phyloP scores from a whole-genome alignment of 1,139 yeast genomes.

The Lodderomyces jiufengensis region DNA sequence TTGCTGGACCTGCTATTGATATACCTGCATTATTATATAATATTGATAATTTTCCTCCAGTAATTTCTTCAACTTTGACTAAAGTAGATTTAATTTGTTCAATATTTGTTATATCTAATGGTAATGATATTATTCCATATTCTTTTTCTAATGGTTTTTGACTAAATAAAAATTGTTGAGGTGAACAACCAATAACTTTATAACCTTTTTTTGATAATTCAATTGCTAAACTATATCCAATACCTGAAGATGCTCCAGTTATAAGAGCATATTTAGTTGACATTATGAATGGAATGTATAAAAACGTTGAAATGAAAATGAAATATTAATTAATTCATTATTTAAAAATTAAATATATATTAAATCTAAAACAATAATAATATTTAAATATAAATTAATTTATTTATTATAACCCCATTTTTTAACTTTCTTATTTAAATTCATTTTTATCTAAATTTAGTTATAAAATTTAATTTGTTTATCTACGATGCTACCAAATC shows the following conservation, averaged over 20 bases:
- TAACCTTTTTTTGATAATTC: constrained; percentile 30
- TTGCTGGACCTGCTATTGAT: constrained; percentile 30
- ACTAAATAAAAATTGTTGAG: constrained; percentile 19
- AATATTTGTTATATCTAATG: constrained; percentile 29
- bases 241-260: constrained; percentile 41
- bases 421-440: no score
- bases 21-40: constrained; percentile 37
- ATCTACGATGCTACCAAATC: no score
- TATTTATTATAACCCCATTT: no score
- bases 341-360: no score
- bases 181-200: constrained; percentile 33
- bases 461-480: no score
- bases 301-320: no score
- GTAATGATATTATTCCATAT: constrained; percentile 29
- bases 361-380: no score
- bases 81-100: constrained; percentile 26
- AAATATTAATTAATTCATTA: no score
- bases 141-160: constrained; percentile 27
- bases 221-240: constrained; percentile 31
- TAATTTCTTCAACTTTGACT: constrained; percentile 19
- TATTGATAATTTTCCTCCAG: constrained; percentile 29
- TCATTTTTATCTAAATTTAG: no score
- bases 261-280: constrained; percentile 25
- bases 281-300: background rate
- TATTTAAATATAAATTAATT: no score